A percentile compares a stretch with the other conserved stretches of the same genome.
Evolutionary conservation across 2,329 filamentous ascomycete species (phyloP).

Genomic region (Graphilbum fragrans): DNA sequence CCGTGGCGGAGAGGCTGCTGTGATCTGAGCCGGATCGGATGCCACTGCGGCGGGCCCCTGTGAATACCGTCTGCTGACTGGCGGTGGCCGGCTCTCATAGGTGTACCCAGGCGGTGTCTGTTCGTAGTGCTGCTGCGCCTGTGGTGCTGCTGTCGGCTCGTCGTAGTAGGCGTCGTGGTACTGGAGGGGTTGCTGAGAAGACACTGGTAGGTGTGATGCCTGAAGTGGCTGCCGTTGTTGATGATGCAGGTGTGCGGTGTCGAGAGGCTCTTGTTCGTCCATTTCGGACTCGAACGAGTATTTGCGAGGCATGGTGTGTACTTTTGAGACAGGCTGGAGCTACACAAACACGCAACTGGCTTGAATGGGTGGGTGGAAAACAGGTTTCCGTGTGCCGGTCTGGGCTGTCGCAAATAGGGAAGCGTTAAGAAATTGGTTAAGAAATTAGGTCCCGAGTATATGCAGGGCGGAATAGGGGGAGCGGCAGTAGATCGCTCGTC

Average conservation of each 20-base stretch:
- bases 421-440: too few species aligned
- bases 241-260: neutral
- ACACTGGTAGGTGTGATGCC: neutral
- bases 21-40: neutral
- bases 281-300: slow-evolving; percentile 12
- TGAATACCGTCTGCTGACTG: neutral
- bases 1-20: slow-evolving; percentile 15
- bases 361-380: too few species aligned
- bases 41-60: neutral
- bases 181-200: slow-evolving; percentile 3
- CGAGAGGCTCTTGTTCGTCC: slow-evolving; percentile 12
- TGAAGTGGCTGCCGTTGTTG: neutral
- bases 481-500: too few species aligned
- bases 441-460: too few species aligned
- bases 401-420: too few species aligned
- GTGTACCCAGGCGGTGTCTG: neutral
- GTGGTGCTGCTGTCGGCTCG: slow-evolving; percentile 1
- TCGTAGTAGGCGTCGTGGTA: slow-evolving; percentile 8
- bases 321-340: neutral
- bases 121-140: too few species aligned
- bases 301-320: slow-evolving; percentile 9
- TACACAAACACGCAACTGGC: too few species aligned
- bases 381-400: too few species aligned
- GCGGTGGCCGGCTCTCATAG: neutral
- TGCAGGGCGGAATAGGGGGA: too few species aligned